These are phyloP conservation scores for Zizania latifolia DNA, from an alignment of 176 grass and related monocot species.

Conservation along the genomic window DNA sequence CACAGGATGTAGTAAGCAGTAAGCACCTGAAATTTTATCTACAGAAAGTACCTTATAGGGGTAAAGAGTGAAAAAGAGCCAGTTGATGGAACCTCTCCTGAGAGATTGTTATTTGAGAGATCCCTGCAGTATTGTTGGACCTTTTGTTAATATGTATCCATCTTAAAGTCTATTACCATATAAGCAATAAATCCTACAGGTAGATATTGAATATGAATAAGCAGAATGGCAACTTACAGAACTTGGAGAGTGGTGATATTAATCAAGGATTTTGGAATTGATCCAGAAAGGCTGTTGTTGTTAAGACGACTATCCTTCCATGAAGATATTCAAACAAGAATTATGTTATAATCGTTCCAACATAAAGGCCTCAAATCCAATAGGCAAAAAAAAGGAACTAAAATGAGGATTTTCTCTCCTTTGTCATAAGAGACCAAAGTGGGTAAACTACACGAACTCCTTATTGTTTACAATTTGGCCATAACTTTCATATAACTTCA, in stretches of 20 bases:
- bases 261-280: constrained; percentile 55
- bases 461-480: constrained; percentile 8
- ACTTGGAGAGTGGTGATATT: constrained; percentile 60
- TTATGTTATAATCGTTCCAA: constrained; percentile 30
- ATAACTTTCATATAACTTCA: no score
- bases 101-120: constrained; percentile 74
- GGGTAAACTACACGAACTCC: not conserved
- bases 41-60: constrained; percentile 59
- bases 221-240: constrained; percentile 60
- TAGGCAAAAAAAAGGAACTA: not conserved
- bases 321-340: constrained; percentile 28
- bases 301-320: constrained; percentile 74
- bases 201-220: not conserved
- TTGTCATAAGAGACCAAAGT: not conserved
- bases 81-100: constrained; percentile 60
- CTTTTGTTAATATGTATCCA: constrained; percentile 4
- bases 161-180: not conserved
- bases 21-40: constrained; percentile 19
- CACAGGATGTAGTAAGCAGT: not conserved
- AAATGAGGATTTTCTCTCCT: not conserved
- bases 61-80: constrained; percentile 77
- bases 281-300: constrained; percentile 61
- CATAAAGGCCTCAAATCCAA: not conserved
- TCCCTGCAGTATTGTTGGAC: constrained; percentile 45
- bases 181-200: constrained; percentile 1